These are phyloP conservation scores for Kuraishia piskuri DNA, from an alignment of 805 yeast species.

Conservation along the genomic window DNA sequence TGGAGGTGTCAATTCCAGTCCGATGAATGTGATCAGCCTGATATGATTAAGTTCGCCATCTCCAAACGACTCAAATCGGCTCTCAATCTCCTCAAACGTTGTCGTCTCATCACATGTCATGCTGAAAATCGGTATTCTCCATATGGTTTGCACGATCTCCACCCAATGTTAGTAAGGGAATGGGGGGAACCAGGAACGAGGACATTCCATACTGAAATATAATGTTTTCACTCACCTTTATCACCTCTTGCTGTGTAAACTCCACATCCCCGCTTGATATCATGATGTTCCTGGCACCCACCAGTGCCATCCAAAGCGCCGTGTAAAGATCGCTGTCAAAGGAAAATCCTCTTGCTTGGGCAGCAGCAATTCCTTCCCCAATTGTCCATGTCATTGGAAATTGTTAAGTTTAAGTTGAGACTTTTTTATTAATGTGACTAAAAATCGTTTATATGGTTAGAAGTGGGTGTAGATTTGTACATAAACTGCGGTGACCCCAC, in stretches of 20 bases:
- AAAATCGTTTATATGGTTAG: no score
- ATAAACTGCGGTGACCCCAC: no score
- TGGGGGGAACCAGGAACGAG: no score
- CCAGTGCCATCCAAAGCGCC: slow-evolving; percentile 14
- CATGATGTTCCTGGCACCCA: slow-evolving; percentile 18
- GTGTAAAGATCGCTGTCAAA: slow-evolving; percentile 14
- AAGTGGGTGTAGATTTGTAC: no score
- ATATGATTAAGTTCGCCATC: neutral
- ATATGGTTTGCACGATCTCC: neutral
- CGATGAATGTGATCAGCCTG: neutral
- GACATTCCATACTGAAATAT: no score
- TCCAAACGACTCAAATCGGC: neutral
- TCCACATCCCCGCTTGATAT: slow-evolving; percentile 13
- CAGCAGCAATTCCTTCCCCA: neutral
- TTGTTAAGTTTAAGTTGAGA: no score
- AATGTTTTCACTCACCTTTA: neutral
- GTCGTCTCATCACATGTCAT: neutral
- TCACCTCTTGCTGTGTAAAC: slow-evolving; percentile 11
- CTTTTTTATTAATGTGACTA: no score
- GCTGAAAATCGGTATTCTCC: neutral
- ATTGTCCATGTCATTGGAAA: neutral
- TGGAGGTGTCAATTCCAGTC: neutral
- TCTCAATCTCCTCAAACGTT: neutral
- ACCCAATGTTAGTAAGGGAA: neutral
- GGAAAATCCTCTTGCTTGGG: neutral